Evolutionary conservation across 2,329 filamentous ascomycete genomes (phyloP), one percentile per base, ranked within the genome.

Genomic region (Colletotrichum tanaceti): DNA sequence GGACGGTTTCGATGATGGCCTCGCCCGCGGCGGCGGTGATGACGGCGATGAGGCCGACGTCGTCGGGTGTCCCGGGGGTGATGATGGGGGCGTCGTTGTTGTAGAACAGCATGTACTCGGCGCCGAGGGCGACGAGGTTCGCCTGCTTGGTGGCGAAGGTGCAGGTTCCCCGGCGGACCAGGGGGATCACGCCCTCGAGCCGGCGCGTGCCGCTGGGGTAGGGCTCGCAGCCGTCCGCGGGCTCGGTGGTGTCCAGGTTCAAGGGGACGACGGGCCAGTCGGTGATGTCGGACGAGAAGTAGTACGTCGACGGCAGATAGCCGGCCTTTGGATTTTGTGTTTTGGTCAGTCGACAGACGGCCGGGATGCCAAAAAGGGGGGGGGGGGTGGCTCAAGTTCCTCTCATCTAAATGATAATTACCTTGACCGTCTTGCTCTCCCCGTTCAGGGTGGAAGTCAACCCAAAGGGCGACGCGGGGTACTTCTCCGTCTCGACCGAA

Each of bases 111-210:
- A 79, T 71, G 63, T 76, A 75, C 46, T 72, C 61, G 6, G 75
- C 75, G 6, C 75, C 75, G 1, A 76, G 66, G 1, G 71, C 74
- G 0, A 63, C 70, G 1, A 78, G 72, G 52, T 78, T 76, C 4
- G 43, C 47, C 67, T 77, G 74, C 69, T 78, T 78, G 1, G 63
- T 70, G 3, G 62, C 41, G 39, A 74, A 75, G 5, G 70, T 44
- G 75, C 83, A 74, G 74, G 76, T 71, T 72, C 78, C 60, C 73
- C 81, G 63, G 71, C 79, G 58, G 60, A 80, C 74, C 11, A 79
- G 69, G 9, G 75, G 72, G 3, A 77, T 73, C 7, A 72, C 70
- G 1, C 69, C 71, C 9, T 68, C 70, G 10, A 77, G 64, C 22
- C 73, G 72, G 14, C 61, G 71, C 1, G 72, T 72, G 11, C 70